Conservation (phyloP, 768 basidiomycete species). For the Kwoniella bestiolae region DNA sequence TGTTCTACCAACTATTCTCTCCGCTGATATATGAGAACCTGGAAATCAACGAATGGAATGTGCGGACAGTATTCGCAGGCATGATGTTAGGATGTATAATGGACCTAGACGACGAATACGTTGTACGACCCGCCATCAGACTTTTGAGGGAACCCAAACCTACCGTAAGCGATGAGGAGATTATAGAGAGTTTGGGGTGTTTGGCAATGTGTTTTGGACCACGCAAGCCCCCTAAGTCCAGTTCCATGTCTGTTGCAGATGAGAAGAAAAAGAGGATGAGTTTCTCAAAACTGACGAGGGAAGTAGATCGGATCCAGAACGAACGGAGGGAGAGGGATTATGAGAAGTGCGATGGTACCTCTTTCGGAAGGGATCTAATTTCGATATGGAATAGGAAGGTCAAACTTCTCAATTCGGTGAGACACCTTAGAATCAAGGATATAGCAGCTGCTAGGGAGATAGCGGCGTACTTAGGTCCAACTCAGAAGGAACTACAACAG, state of each 20-base stretch:
- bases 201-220: slow-evolving; percentile 1
- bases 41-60: background rate
- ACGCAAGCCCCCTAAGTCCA: background rate
- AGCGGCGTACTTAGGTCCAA: background rate
- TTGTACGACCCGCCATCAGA: background rate
- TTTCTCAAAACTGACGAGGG: background rate
- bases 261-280: background rate
- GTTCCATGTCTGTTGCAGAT: no score
- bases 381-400: slow-evolving; percentile 2
- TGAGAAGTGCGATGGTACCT: background rate
- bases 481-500: background rate
- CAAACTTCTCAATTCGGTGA: background rate
- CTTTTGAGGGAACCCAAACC: background rate
- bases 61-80: background rate
- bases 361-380: background rate
- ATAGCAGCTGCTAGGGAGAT: background rate
- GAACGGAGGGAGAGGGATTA: background rate
- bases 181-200: background rate
- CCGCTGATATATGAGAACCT: background rate
- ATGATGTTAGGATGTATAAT: background rate
- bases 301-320: background rate
- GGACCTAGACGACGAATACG: background rate
- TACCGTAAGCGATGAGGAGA: background rate
- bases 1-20: background rate
- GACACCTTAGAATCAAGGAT: background rate